Evolutionary conservation across 352 stramenopile genomes (phyloP).

Genomic region (Phytophthora ramorum): DNA sequence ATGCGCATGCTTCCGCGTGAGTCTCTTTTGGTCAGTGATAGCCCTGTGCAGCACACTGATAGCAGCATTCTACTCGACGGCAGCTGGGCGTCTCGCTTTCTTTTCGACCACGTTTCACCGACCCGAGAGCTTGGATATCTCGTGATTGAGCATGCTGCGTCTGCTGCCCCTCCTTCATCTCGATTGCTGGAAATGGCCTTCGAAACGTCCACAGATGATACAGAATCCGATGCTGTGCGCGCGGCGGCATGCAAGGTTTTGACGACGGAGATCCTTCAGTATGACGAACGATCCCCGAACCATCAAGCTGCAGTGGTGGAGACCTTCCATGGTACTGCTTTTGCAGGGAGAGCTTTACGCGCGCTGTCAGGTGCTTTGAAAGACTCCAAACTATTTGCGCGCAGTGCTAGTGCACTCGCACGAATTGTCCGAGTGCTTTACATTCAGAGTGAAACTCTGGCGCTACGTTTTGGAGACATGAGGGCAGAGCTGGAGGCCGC

Average conservation of each 20-base stretch:
- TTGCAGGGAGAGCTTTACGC: conserved; percentile 29
- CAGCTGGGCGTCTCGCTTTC: conserved; percentile 58
- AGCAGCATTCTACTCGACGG: conserved; percentile 43
- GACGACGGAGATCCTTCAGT: conserved; percentile 38
- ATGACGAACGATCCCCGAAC: conserved; percentile 11
- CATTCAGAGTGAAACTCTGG: conserved; percentile 22
- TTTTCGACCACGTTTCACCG: conserved; percentile 65
- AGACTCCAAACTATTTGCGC: conserved; percentile 35
- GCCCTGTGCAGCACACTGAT: conserved; percentile 43
- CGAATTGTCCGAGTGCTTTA: conserved; percentile 47
- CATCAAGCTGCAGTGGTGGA: conserved; percentile 25
- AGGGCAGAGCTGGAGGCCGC: conserved; percentile 31
- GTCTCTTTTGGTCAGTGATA: conserved; percentile 25
- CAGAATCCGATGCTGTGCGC: conserved; percentile 64
- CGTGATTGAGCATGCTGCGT: conserved; percentile 24
- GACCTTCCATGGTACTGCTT: conserved; percentile 25
- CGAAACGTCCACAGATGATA: conserved; percentile 54
- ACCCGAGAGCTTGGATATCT: conserved; percentile 58
- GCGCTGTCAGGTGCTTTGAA: conserved; percentile 37
- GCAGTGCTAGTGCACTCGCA: conserved; percentile 30
- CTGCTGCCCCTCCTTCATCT: conserved; percentile 7
- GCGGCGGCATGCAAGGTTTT: conserved; percentile 46
- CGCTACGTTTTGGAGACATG: conserved; percentile 41
- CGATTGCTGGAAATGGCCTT: conserved; percentile 54
- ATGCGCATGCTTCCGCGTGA: conserved; percentile 32